A percentile compares a stretch with the other conserved stretches of the same genome.
Evolutionary conservation across 176 grass and related monocot genomes (phyloP).

Genomic region (Oryza glaberrima): DNA sequence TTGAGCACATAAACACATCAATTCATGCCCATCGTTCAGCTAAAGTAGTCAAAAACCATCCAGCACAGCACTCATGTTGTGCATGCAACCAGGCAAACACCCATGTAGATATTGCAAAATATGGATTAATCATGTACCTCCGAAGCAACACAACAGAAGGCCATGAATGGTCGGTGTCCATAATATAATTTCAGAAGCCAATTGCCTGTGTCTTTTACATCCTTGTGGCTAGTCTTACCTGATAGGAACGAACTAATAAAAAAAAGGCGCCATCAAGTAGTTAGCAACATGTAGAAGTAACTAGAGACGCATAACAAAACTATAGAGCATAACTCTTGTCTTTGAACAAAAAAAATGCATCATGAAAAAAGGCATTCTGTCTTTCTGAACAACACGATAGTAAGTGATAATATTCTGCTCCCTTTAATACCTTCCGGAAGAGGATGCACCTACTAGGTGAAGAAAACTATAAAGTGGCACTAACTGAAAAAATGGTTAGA

Average conservation of each 20-base stretch:
- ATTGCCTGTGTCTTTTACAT: conserved; percentile 81
- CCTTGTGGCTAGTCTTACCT: conserved; percentile 94
- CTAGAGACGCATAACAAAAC: background rate
- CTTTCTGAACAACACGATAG: conserved; percentile 8
- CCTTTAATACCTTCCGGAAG: background rate
- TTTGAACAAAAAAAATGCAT: background rate
- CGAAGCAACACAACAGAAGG: conserved; percentile 94
- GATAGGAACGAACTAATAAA: conserved; percentile 82
- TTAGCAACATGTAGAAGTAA: conserved; percentile 25
- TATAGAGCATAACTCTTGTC: background rate
- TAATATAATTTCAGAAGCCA: conserved; percentile 94
- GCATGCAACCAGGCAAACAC: conserved; percentile 1
- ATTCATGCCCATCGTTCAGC: background rate
- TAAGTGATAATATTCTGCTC: background rate
- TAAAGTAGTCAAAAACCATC: conserved; percentile 8
- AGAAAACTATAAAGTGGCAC: conserved; percentile 10
- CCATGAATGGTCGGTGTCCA: conserved; percentile 79
- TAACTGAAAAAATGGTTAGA: conserved; percentile 20
- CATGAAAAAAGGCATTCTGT: background rate
- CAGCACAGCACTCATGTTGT: background rate
- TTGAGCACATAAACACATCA: background rate
- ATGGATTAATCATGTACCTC: conserved; percentile 59
- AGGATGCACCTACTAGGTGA: background rate
- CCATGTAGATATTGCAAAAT: background rate
- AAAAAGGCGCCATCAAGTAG: conserved; percentile 28